Evolutionary conservation across 1,284 basidiomycete species (phyloP), one percentile per base, ranked within the genome.

Genomic region (Flammula alnicola): DNA sequence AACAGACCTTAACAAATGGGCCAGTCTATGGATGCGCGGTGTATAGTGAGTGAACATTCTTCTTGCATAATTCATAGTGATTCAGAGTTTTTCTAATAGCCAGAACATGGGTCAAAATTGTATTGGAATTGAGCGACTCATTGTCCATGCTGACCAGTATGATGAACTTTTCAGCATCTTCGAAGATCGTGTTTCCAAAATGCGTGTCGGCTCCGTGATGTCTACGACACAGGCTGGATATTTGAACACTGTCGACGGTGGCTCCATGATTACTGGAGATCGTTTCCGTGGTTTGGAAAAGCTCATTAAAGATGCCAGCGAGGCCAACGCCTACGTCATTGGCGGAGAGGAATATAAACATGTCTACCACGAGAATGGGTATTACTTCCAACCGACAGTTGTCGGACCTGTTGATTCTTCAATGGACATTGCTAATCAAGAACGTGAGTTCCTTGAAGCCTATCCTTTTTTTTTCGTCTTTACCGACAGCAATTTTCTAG

Each of bases 41-140:
- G 80, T 91, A 47, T 96, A 91, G 91, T 94, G 67, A 69, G 91
- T 77, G n/a, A n/a, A n/a, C n/a, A n/a, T n/a, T n/a, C n/a, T n/a
- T 9, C 5, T 22, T 16, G 8, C 19, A 25, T 8, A 38, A 7
- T 12, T 29, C 33, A 55, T 25, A 31, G 23, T 42, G 37, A 37
- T 49, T 33, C 45, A 50, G 23, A 26, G 30, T 10, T 33, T 44
- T 26, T 23, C 14, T 30, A 38, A 35, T 62, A 93, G 91, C 75
- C 93, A 95, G 76, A 93, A 93, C 54, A 81, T 82, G 33, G 96
- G 96, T 12, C 96, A 98, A 71, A 98, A 98, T 67, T 99, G 96
- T 66, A 96, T 97, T 58, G 95, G 95, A 22, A 91, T 96, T 51
- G 96, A 99, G 68, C 83, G 95, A 0, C 83, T 98, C 57, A 81